phyloP scores from a whole-genome alignment of 257 asterid species.

The Penstemon eatonii region DNA sequence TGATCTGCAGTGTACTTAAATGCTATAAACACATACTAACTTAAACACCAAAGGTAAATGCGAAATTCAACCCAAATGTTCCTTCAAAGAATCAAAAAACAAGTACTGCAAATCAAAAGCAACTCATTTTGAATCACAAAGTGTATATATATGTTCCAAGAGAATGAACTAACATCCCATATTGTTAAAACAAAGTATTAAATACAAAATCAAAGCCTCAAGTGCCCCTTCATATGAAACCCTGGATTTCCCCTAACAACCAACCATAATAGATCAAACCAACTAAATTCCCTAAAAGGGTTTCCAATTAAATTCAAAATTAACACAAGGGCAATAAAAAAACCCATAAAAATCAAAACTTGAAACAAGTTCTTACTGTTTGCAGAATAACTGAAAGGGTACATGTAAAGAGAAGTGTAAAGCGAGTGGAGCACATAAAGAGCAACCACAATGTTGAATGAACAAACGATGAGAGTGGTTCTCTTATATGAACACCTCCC shows the following conservation, averaged over 20 bases:
- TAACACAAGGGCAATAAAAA: neutral
- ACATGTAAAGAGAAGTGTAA: slow-evolving; percentile 66
- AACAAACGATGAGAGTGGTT: slow-evolving; percentile 62
- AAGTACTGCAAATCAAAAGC: neutral
- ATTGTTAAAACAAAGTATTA: neutral
- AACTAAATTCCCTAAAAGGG: slow-evolving; percentile 16
- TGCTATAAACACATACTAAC: neutral
- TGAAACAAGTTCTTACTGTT: slow-evolving; percentile 42
- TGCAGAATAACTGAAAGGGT: slow-evolving; percentile 49
- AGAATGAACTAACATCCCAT: neutral
- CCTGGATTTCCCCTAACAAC: too few species aligned
- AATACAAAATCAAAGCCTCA: too few species aligned
- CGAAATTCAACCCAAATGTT: too few species aligned
- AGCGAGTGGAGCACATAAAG: slow-evolving; percentile 78
- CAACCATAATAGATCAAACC: neutral
- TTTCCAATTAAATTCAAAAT: neutral
- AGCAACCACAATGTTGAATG: slow-evolving; percentile 71
- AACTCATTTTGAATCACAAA: neutral
- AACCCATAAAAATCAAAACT: too few species aligned
- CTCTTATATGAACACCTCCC: slow-evolving; percentile 83
- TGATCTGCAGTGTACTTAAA: slow-evolving; percentile 69
- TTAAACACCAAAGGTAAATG: too few species aligned
- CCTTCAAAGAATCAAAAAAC: too few species aligned
- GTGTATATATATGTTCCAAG: neutral
- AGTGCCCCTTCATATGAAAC: too few species aligned